Conservation (phyloP, 148 eudicot species). For the Heliamphora exappendiculata region DNA sequence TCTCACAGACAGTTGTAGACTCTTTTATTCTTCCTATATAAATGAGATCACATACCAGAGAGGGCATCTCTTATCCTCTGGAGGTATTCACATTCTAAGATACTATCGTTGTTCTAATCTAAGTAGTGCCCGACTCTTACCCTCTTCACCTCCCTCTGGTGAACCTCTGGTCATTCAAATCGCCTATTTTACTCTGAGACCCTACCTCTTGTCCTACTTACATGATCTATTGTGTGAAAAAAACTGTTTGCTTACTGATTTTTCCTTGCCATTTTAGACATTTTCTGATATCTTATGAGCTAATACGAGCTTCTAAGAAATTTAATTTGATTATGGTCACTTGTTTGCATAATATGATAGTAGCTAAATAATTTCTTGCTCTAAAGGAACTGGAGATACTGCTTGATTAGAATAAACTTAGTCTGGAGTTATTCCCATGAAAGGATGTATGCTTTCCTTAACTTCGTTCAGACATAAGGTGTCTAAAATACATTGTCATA, state of each 20-base stretch:
- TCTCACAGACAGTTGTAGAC: too few relatives aligned
- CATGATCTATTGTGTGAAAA: background rate
- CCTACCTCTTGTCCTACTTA: too few relatives aligned
- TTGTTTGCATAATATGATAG: background rate
- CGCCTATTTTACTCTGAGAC: too few relatives aligned
- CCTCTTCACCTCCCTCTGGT: too few relatives aligned
- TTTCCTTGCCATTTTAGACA: background rate
- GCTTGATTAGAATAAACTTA: background rate
- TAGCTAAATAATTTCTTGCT: background rate
- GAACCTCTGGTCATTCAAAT: too few relatives aligned
- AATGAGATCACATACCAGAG: too few relatives aligned
- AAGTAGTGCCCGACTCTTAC: too few relatives aligned
- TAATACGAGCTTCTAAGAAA: background rate
- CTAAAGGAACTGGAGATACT: background rate
- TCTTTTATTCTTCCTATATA: too few relatives aligned
- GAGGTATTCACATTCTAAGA: too few relatives aligned
- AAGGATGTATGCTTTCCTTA: background rate
- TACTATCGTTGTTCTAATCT: too few relatives aligned
- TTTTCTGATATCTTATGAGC: background rate
- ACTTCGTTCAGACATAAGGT: background rate
- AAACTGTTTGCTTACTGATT: background rate
- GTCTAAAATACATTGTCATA: background rate
- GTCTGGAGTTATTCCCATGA: background rate
- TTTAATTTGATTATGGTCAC: background rate
- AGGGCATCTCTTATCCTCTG: too few relatives aligned